Conservation (phyloP, 139 green algal genomes). For the Picochlorum sp. region DNA sequence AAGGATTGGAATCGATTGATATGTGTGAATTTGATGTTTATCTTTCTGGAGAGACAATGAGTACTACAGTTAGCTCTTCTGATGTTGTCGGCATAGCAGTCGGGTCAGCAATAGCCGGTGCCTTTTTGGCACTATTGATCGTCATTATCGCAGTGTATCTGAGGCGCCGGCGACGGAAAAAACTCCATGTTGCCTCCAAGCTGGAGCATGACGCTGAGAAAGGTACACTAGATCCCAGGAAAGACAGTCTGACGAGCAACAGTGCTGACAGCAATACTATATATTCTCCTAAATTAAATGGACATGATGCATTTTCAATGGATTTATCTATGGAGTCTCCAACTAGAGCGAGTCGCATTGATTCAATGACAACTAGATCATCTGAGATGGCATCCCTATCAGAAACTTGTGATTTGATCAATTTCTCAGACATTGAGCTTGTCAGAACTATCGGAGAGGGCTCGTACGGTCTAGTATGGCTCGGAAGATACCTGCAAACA, state of each 20-base stretch:
- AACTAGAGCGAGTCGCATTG: not conserved
- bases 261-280: not conserved
- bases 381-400: not conserved
- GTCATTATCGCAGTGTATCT: not conserved
- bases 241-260: not conserved
- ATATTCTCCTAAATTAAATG: too few relatives aligned
- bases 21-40: slow-evolving; percentile 6
- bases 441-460: slow-evolving; percentile 17
- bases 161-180: not conserved
- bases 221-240: not conserved
- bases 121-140: not conserved
- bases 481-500: slow-evolving; percentile 15
- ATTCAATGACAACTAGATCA: not conserved
- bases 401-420: not conserved
- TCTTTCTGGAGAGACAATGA: not conserved
- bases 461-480: slow-evolving; percentile 24
- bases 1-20: not conserved
- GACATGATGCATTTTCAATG: too few relatives aligned
- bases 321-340: not conserved
- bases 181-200: not conserved
- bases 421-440: slow-evolving; percentile 19
- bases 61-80: not conserved
- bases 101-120: not conserved
- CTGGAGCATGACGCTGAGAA: not conserved
- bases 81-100: slow-evolving; percentile 6